Conservation (phyloP, 2,329 filamentous ascomycete species). For the Fusarium paranaense region DNA sequence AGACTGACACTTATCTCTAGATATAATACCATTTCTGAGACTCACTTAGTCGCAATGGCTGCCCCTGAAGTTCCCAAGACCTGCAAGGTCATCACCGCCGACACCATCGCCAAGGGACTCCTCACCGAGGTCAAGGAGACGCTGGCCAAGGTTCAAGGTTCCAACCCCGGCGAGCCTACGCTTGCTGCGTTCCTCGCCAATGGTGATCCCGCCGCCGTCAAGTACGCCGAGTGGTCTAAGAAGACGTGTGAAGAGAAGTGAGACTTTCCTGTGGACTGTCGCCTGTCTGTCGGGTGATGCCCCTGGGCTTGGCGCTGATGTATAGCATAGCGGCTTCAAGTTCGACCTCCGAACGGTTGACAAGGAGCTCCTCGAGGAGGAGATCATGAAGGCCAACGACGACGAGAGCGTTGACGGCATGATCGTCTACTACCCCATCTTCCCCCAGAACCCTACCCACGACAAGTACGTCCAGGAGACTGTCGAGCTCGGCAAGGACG, state of each 20-base stretch:
- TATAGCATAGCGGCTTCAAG: constrained; percentile 77
- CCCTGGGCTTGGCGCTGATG: constrained; percentile 38
- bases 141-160: constrained; percentile 75
- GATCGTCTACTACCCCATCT: constrained; percentile 99
- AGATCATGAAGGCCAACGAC: constrained; percentile 85
- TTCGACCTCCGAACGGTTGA: constrained; percentile 87
- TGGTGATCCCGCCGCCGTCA: constrained; percentile 86
- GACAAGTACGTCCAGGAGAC: constrained; percentile 97
- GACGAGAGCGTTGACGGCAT: constrained; percentile 85
- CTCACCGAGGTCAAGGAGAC: constrained; percentile 82
- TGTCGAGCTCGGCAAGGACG: constrained; percentile 89
- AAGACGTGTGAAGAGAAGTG: constrained; percentile 98
- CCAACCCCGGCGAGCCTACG: constrained; percentile 69
- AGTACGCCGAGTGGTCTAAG: constrained; percentile 97
- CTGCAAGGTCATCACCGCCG: constrained; percentile 94
- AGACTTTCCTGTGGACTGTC: constrained; percentile 54
- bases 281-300: constrained; percentile 35
- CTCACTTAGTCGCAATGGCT: constrained; percentile 42
- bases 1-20: constrained; percentile 26
- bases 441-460: constrained; percentile 80
- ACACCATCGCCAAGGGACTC: constrained; percentile 85
- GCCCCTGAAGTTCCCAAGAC: constrained; percentile 65
- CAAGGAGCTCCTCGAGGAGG: constrained; percentile 91
- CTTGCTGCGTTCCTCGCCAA: constrained; percentile 95
- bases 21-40: constrained; percentile 12